Base-by-base conservation (phyloP, 805 yeast genomes). In the Kazachstania viticola region DNA sequence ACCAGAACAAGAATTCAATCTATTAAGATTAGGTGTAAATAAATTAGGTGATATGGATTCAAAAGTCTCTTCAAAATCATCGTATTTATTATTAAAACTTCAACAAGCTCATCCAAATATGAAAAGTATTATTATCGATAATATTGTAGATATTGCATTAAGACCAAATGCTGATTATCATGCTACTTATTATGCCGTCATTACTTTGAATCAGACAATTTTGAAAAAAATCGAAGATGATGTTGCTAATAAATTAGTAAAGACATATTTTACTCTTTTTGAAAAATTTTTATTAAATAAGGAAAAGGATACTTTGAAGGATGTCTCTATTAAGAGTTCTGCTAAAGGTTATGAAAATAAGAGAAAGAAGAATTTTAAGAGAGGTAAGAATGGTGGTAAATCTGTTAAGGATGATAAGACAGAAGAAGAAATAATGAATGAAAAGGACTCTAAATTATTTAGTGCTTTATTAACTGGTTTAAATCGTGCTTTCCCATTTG, bases 1-100 rank as follows among this genome's bases (percentile, higher is more conserved):
- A 56, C 97, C 98, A 4, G 98, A 91, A 61, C 98, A 91, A 64
- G 98, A 91, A 57, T 93, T 78, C 32, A 91, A 91, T 55, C 63
- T 91, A 42, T 65, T 91, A 46, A 71, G 85, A 45, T 65, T 91
- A 33, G 95, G 94, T 32, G 91, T 85, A 28, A 91, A 91, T 56
- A 91, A 91, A 54, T 65, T 91, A 23, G 98, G 98, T 60, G 98
- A 91, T 53, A 70, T 71, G 27, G 95, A 88, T 40, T 79, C 82
- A 40, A 84, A 84, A 52, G 95, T 91, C 4, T 73, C 93, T 1
- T 80, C 97, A 1, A 82, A 82, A 50, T 73, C 94, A 1, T 85
- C 96, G 4, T 83, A 73, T 54, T 75, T 78, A 41, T 61, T 91
- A 28, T 65, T 87, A 41, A 78, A 79, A 46, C 60, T 85, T 26